Percentiles rank a stretch among this genome's conserved stretches.
phyloP scores from a whole-genome alignment of 2,329 filamentous ascomycete genomes.

The Myriosclerotinia duriaeana region DNA sequence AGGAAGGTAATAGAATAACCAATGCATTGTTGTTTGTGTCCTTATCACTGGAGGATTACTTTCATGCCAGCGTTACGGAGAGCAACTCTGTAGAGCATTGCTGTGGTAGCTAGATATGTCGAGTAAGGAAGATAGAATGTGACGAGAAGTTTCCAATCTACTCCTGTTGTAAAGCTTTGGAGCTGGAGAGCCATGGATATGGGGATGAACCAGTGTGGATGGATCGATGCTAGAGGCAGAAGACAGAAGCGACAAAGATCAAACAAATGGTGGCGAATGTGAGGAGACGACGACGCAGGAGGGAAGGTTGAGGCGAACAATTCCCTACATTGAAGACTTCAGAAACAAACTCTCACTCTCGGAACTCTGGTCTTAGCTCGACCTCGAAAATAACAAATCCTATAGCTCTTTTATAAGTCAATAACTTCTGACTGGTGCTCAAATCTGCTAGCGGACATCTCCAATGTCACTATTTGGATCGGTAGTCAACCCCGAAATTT shows the following conservation, averaged over 20 bases:
- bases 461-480: neutral
- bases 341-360: neutral
- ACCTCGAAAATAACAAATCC: neutral
- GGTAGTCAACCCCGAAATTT: neutral
- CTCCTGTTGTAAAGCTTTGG: neutral
- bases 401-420: no score
- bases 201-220: neutral
- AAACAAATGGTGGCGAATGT: neutral
- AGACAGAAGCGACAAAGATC: neutral
- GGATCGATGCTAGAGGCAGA: neutral
- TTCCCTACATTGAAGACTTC: neutral
- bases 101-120: neutral
- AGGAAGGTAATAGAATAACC: neutral
- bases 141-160: neutral
- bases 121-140: neutral
- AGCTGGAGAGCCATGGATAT: neutral
- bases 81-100: neutral
- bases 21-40: neutral
- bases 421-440: neutral
- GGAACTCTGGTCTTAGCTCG: neutral
- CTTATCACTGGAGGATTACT: neutral
- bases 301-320: neutral
- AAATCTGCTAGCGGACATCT: neutral
- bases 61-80: neutral
- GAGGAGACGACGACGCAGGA: neutral